These are phyloP conservation scores for Chenopodium quinoa DNA, from an alignment of 148 eudicot species.

Conservation along the genomic window DNA sequence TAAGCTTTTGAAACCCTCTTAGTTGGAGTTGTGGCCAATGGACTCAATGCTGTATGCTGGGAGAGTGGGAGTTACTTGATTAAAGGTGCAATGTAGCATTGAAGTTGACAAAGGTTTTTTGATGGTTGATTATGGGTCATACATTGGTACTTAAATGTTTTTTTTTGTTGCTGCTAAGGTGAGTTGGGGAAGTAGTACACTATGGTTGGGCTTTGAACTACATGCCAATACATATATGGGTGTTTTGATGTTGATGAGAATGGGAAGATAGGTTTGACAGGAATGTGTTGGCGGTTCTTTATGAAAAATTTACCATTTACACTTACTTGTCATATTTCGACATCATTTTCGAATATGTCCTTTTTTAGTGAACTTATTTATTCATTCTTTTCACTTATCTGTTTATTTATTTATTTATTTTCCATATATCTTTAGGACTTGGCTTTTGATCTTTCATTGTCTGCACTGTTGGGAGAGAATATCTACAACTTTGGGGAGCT, in stretches of 20 bases:
- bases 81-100: background rate
- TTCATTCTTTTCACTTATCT: too few species aligned
- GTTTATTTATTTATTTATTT: background rate
- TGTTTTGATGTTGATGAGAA: background rate
- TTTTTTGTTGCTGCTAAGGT: background rate
- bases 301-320: background rate
- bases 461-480: constrained; percentile 89
- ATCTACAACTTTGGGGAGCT: constrained; percentile 98
- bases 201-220: background rate
- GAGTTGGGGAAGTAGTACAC: background rate
- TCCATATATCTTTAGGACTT: constrained; percentile 47
- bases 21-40: background rate
- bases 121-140: background rate
- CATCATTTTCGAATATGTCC: background rate
- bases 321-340: background rate
- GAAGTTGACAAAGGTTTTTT: background rate
- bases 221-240: background rate
- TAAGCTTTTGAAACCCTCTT: background rate
- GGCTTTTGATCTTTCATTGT: constrained; percentile 90
- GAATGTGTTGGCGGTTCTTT: background rate
- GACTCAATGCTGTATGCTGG: too few species aligned
- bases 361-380: background rate
- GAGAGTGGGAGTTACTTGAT: background rate
- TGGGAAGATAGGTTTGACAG: background rate
- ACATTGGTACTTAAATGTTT: background rate